Percentiles rank a stretch among this genome's conserved stretches.
phyloP scores from a whole-genome alignment of 2,329 filamentous ascomycete genomes.

The Teratosphaeriaceae sp. region DNA sequence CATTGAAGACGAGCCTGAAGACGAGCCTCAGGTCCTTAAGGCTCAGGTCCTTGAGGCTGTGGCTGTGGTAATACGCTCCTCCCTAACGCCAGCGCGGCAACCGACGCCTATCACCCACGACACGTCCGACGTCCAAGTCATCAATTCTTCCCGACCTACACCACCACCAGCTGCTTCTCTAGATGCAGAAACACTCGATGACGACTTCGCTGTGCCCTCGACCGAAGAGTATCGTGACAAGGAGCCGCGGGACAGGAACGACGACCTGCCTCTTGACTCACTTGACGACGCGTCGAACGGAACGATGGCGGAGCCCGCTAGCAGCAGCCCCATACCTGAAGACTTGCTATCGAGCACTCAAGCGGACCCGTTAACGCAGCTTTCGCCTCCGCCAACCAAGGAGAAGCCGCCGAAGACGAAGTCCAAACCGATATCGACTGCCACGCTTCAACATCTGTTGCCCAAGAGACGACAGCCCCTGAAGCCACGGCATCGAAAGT shows the following conservation, averaged over 20 bases:
- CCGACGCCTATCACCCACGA: slow-evolving; percentile 13
- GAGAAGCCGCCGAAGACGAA: slow-evolving; percentile 20
- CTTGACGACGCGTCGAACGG: slow-evolving; percentile 29
- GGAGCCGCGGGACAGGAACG: slow-evolving; percentile 17
- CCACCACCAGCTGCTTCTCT: slow-evolving; percentile 25
- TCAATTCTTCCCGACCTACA: slow-evolving; percentile 30
- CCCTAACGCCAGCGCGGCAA: slow-evolving; percentile 11
- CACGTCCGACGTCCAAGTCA: slow-evolving; percentile 23
- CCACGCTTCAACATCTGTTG: slow-evolving; percentile 38
- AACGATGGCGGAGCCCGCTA: slow-evolving; percentile 39
- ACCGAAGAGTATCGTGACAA: slow-evolving; percentile 21
- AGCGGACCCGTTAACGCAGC: slow-evolving; percentile 11
- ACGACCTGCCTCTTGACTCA: slow-evolving; percentile 11
- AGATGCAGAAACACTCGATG: slow-evolving; percentile 21
- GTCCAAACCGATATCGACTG: slow-evolving; percentile 33
- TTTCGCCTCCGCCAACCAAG: slow-evolving; percentile 15
- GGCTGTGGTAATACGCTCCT: slow-evolving; percentile 5
- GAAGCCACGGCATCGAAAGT: slow-evolving; percentile 17
- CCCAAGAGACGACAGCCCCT: slow-evolving; percentile 33
- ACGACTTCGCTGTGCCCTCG: slow-evolving; percentile 21
- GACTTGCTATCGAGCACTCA: slow-evolving; percentile 5
- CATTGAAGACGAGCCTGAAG: background rate
- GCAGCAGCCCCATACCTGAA: slow-evolving; percentile 30
- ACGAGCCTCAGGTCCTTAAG: background rate
- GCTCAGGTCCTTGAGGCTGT: too few relatives aligned